Conservation (phyloP, 768 basidiomycete species). For the Auricularia auricula-judae region DNA sequence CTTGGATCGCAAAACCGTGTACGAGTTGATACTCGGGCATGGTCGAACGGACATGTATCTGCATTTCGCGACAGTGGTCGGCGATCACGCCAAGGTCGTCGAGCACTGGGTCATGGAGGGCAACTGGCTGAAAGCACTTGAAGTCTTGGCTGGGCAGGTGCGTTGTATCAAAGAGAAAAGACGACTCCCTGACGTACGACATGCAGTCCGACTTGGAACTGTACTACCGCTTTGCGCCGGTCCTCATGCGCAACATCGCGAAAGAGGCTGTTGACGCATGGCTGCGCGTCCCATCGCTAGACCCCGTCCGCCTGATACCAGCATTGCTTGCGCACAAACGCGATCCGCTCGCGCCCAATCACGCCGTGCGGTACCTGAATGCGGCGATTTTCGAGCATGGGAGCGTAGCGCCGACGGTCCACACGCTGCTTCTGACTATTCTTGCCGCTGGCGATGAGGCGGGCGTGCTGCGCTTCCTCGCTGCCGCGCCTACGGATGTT, state of each 20-base stretch:
- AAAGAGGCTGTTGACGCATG: conserved; percentile 89
- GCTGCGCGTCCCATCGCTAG: conserved; percentile 70
- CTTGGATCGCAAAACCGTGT: conserved; percentile 74
- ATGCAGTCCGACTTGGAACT: conserved; percentile 68
- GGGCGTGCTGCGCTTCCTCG: conserved; percentile 72
- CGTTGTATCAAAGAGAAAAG: conserved; percentile 8
- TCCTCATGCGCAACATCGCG: conserved; percentile 75
- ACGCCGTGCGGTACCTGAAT: conserved; percentile 83
- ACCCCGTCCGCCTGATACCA: conserved; percentile 79
- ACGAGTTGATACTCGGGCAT: conserved; percentile 88
- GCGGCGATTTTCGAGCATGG: conserved; percentile 73
- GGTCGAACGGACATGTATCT: conserved; percentile 89
- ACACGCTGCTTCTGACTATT: conserved; percentile 90
- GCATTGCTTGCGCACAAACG: conserved; percentile 75
- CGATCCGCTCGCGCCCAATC: conserved; percentile 66
- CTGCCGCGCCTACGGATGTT: conserved; percentile 65
- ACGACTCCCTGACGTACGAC: not conserved
- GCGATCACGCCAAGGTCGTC: conserved; percentile 75
- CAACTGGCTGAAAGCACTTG: conserved; percentile 83
- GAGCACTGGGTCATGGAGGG: conserved; percentile 91
- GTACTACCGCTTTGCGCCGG: conserved; percentile 87
- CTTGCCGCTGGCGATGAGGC: conserved; percentile 66
- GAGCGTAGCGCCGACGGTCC: conserved; percentile 75
- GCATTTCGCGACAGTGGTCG: conserved; percentile 72
- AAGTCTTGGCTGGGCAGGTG: conserved; percentile 84